Conservation (phyloP, 2,329 filamentous ascomycete species). For the Xylaria multiplex region DNA sequence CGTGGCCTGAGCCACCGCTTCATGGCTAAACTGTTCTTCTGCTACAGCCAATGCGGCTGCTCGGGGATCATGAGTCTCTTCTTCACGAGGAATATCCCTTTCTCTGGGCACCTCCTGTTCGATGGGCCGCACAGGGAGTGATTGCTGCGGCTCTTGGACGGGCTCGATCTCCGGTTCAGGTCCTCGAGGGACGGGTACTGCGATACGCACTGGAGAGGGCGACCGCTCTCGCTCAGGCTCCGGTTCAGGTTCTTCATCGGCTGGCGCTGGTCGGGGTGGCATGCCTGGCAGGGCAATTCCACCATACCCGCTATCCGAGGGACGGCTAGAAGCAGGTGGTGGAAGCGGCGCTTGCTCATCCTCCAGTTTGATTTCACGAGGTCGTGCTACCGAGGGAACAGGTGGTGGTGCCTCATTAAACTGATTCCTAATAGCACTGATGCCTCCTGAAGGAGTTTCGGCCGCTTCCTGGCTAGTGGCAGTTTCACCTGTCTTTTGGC, state of each 20-base stretch:
- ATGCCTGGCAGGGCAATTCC: conserved; percentile 84
- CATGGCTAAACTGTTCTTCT: conserved; percentile 56
- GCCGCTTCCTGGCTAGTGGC: conserved; percentile 59
- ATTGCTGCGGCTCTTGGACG: conserved; percentile 60
- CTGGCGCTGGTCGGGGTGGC: conserved; percentile 67
- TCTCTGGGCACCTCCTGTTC: conserved; percentile 71
- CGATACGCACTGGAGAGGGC: conserved; percentile 82
- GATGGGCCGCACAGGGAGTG: conserved; percentile 72
- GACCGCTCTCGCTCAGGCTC: conserved; percentile 58
- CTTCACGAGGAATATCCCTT: conserved; percentile 72
- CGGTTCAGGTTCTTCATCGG: conserved; percentile 63
- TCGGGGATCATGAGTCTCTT: conserved; percentile 69
- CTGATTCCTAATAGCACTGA: conserved; percentile 81
- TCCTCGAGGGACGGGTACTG: conserved; percentile 81
- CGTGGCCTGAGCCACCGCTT: conserved; percentile 50
- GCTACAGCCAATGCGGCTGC: conserved; percentile 67
- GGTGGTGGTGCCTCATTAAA: conserved; percentile 83
- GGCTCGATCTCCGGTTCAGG: conserved; percentile 64
- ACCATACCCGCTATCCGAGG: conserved; percentile 58
- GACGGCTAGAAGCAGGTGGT: conserved; percentile 69
- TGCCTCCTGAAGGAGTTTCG: conserved; percentile 68
- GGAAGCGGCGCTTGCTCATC: conserved; percentile 68
- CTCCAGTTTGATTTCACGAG: conserved; percentile 45
- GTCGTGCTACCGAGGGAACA: conserved; percentile 52
- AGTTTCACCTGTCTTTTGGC: conserved; percentile 71